Percentiles rank a stretch among this genome's conserved stretches.
Conservation (phyloP, 441 rosid genomes). For the Croton laevigatus region DNA sequence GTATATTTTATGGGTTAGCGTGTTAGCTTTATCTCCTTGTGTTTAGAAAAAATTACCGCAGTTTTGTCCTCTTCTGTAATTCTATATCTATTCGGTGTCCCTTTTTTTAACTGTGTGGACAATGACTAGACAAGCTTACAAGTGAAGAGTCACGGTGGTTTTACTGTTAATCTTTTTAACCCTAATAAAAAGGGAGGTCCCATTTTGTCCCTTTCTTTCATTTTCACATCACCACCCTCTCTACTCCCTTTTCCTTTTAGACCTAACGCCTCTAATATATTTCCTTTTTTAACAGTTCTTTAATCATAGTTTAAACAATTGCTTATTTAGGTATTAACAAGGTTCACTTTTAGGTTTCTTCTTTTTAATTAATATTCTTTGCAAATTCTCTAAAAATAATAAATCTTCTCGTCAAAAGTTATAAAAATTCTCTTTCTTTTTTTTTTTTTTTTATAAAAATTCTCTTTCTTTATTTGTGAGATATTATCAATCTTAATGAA, state of each 20-base stretch:
- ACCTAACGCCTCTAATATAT: slow-evolving; percentile 4
- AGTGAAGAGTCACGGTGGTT: slow-evolving; percentile 29
- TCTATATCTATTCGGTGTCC: no score
- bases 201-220: neutral
- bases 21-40: neutral
- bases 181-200: neutral
- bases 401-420: slow-evolving; percentile 1
- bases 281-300: neutral
- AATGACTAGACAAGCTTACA: slow-evolving; percentile 41
- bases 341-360: neutral
- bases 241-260: no score
- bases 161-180: slow-evolving; percentile 6
- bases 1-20: neutral
- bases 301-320: neutral
- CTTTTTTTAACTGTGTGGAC: slow-evolving; percentile 17
- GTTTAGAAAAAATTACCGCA: neutral
- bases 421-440: neutral
- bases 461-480: neutral
- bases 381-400: neutral
- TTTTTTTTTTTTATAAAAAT: no score
- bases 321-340: neutral
- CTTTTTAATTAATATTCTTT: no score
- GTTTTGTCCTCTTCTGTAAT: neutral
- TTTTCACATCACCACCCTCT: neutral
- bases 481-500: no score